Percentiles rank a stretch among this genome's conserved stretches.
phyloP scores from a whole-genome alignment of 805 yeast genomes.

The Nakazawaea laoshanensis region DNA sequence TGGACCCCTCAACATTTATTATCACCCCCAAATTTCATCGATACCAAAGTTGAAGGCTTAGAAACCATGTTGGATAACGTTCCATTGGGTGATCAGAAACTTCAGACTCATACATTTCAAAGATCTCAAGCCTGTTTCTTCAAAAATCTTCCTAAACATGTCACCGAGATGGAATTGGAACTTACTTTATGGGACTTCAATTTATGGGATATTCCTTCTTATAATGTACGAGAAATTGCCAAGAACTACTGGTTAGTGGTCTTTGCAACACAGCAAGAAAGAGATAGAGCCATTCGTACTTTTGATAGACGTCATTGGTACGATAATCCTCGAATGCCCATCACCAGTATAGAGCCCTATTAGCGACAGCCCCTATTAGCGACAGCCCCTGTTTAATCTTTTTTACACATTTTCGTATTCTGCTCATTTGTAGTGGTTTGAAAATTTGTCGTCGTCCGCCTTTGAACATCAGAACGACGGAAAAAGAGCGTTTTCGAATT shows the following conservation, averaged over 20 bases:
- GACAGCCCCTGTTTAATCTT: neutral
- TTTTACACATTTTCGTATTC: too few relatives aligned
- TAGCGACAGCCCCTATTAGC: neutral
- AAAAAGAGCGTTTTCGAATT: too few relatives aligned
- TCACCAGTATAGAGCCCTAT: conserved; percentile 20
- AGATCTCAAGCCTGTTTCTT: conserved; percentile 28
- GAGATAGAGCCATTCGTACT: conserved; percentile 41
- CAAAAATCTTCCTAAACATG: conserved; percentile 37
- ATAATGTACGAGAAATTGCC: conserved; percentile 11
- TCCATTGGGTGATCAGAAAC: neutral
- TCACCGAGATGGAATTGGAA: conserved; percentile 26
- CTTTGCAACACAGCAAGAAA: conserved; percentile 37
- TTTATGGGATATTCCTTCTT: conserved; percentile 21
- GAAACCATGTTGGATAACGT: too few relatives aligned
- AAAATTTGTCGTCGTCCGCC: too few relatives aligned
- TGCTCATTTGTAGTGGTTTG: too few relatives aligned
- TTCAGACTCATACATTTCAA: conserved; percentile 6
- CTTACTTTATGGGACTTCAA: conserved; percentile 41
- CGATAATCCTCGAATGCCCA: conserved; percentile 18
- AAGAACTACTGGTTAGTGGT: conserved; percentile 25
- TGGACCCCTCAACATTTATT: neutral
- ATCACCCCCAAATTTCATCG: neutral
- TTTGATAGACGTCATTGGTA: conserved; percentile 37
- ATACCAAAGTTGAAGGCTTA: too few relatives aligned
- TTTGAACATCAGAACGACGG: too few relatives aligned